Base-by-base conservation (phyloP, 202 grass and related monocot genomes). In the Alloteropsis angusta region DNA sequence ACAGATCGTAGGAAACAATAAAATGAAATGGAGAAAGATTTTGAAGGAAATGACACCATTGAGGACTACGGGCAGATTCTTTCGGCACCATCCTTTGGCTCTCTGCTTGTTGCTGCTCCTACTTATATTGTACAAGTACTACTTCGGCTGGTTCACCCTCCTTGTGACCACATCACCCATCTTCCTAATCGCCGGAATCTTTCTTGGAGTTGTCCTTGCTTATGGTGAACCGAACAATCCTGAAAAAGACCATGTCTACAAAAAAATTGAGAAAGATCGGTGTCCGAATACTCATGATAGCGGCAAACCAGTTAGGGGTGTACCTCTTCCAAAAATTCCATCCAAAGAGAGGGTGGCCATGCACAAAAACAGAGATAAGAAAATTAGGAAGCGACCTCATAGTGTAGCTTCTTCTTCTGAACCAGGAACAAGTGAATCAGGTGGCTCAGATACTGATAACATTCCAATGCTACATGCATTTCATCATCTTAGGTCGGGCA, bases 131-230 rank as follows among this genome's bases (percentile, higher is more conserved):
- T 88, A 92, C 80, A 92, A 79, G 61, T 84, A 87, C 65, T 86
- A 83, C 41, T 90, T 93, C 30, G 70, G 77, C 57, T 83, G 93
- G 62, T 90, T 97, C 54, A 78, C 75, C 32, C 25, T 90, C 45
- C 60, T 94, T 14, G 36, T 88, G 6, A 71, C 34, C 63, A 83
- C 85, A 41, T 89, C 85, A 59, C 89, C 91, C 21, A 83, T 86
- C 37, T 86, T 97, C 63, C 17, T 89, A 54, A 92, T 88, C 46
- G 84, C 94, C 28, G 83, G 85, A 14, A 23, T 94, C 42, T 86
- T 97, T 21, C 91, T 97, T 60, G 94, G 87, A 69, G 63, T 90
- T 13, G 63, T 97, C 60, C 71, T 92, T 12, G 50, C 75, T 74
- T 85, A 85, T 17, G 85, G 91, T 70, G 91, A 97, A 74, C 83